Base-by-base conservation (phyloP, 78 protist genomes). In the Dictyostelium firmibasis region DNA sequence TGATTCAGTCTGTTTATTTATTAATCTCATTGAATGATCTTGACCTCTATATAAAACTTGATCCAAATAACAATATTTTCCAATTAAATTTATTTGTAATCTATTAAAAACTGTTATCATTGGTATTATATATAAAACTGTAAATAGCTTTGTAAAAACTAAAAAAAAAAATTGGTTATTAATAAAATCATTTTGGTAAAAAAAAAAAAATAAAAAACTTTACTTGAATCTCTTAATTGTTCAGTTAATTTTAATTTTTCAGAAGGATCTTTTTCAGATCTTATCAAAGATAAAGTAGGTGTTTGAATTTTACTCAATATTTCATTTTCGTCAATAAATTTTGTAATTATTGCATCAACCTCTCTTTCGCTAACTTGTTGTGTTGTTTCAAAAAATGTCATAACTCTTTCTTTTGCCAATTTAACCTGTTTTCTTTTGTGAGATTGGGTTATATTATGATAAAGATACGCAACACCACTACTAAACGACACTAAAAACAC, bases 11-110 rank as follows among this genome's bases (percentile, higher is more conserved):
- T 50, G 25, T 31, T 57, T 25, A 23, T 57, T 60, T 9, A 82
- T 35, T 16, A 31, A 23, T 82, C 86, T 57, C 72, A 47, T 57
- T 33, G 50, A 29, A 41, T 41, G 60, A 8, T 77, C 64, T 77
- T 77, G 50, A 77, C 41, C 83, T 33, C 60, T 50, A 35, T 82
- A 60, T 20, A 82, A 16, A 14, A 82, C 64, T 23, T 57, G 60
- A 60, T 82, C 86, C 16, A 82, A 35, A 82, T 82, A 82, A 60
- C 86, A 82, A 60, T 82, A 82, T 60, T 35, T 82, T 10, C 86
- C 86, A 82, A 82, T 60, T 18, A 82, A 23, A 57, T 82, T 82
- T 1, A 82, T 35, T 35, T 57, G 75, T 23, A 82, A 13, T 82
- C 86, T 82, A 82, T 82, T 82, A 18, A 82, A 82, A 29, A 82